A percentile compares a stretch with the other conserved stretches of the same genome.
phyloP scores from a whole-genome alignment of 768 basidiomycete species.

The Podaxis sp. region DNA sequence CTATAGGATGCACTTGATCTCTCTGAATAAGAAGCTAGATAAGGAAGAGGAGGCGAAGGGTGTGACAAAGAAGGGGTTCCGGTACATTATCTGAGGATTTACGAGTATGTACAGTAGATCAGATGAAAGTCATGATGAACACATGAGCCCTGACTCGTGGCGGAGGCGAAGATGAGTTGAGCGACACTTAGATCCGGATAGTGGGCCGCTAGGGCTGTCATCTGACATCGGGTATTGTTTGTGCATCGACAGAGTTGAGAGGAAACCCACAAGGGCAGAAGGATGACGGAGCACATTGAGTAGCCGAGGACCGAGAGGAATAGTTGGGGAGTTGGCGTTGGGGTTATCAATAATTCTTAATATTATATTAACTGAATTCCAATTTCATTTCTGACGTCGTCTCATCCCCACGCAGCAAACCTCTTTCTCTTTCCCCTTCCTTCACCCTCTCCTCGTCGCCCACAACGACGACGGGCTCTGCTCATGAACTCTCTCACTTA shows the following conservation, averaged over 20 bases:
- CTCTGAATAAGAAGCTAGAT: conserved; percentile 38
- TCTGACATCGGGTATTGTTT: conserved; percentile 1
- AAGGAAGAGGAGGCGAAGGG: conserved; percentile 40
- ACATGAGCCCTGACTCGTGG: background rate
- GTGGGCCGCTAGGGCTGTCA: background rate
- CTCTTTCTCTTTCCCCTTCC: background rate
- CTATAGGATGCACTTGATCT: conserved; percentile 42
- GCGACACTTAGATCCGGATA: conserved; percentile 8
- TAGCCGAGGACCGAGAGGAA: conserved; percentile 5
- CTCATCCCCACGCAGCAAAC: conserved; percentile 1
- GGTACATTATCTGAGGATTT: conserved; percentile 39
- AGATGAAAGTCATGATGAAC: conserved; percentile 11
- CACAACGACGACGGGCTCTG: conserved; percentile 2
- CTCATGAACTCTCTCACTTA: conserved; percentile 81
- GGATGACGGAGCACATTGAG: background rate
- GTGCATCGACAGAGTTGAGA: background rate
- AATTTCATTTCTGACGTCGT: conserved; percentile 5
- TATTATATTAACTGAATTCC: background rate
- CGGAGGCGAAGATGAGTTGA: background rate
- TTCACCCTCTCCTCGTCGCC: background rate
- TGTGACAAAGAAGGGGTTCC: conserved; percentile 41
- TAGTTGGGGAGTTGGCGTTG: conserved; percentile 10
- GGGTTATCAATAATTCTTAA: conserved; percentile 4
- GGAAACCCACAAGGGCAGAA: background rate
- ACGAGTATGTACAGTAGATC: conserved; percentile 10